Percentiles rank a stretch among this genome's conserved stretches.
Conservation (phyloP, 202 grass and related monocot species). For the Zizania palustris region DNA sequence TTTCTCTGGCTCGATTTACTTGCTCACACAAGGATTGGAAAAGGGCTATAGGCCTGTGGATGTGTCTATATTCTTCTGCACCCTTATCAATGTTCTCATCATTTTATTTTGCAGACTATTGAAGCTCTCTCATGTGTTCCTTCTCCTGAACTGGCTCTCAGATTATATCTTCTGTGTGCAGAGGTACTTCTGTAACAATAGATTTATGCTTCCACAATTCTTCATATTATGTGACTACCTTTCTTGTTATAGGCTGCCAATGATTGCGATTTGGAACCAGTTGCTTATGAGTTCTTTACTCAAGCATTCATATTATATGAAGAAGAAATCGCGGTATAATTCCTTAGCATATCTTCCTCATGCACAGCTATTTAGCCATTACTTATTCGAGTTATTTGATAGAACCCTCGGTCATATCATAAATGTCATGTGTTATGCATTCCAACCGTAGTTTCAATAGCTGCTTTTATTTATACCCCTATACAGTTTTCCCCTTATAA, state of each 20-base stretch:
- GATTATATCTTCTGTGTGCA: conserved; percentile 91
- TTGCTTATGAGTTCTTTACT: conserved; percentile 99
- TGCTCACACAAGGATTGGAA: background rate
- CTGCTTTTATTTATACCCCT: background rate
- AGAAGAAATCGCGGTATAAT: conserved; percentile 91
- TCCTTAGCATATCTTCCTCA: background rate
- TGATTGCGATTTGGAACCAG: conserved; percentile 96
- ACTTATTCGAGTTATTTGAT: conserved; percentile 8
- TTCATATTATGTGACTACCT: conserved; percentile 35
- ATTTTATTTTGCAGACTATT: conserved; percentile 69
- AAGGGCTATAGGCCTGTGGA: background rate
- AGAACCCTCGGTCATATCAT: background rate
- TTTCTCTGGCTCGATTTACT: background rate
- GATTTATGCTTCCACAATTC: conserved; percentile 31
- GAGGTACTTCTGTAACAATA: conserved; percentile 64
- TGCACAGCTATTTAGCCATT: background rate
- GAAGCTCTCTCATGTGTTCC: conserved; percentile 82
- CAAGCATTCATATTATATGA: conserved; percentile 99
- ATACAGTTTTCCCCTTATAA: conserved; percentile 18
- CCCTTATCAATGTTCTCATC: conserved; percentile 8
- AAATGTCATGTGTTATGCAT: background rate
- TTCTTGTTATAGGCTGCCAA: conserved; percentile 82
- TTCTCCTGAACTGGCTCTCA: conserved; percentile 86
- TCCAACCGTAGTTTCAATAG: conserved; percentile 25
- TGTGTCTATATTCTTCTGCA: conserved; percentile 19